Conservation (phyloP, 2,329 filamentous ascomycete species). For the Aureobasidium sp. region DNA sequence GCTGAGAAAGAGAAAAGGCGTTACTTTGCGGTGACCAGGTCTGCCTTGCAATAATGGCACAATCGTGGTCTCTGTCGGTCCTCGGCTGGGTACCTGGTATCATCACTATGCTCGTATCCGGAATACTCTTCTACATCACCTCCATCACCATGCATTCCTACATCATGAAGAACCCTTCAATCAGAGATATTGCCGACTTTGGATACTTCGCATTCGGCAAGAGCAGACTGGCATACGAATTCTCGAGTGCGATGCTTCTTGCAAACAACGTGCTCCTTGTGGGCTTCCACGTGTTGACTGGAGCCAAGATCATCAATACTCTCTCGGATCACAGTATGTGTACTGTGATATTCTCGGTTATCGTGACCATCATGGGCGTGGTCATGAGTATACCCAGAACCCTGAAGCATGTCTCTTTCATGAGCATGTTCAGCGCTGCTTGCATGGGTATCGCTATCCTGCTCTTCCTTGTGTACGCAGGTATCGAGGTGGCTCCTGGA, state of each 20-base stretch:
- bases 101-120: slow-evolving; percentile 52
- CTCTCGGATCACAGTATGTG: slow-evolving; percentile 79
- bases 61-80: slow-evolving; percentile 57
- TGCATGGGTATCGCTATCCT: slow-evolving; percentile 94
- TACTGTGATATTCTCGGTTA: slow-evolving; percentile 81
- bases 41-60: slow-evolving; percentile 58
- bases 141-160: slow-evolving; percentile 58
- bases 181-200: slow-evolving; percentile 57
- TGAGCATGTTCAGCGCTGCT: slow-evolving; percentile 81
- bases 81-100: slow-evolving; percentile 54
- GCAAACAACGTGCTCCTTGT: slow-evolving; percentile 96
- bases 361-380: slow-evolving; percentile 80
- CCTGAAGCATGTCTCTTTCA: slow-evolving; percentile 80
- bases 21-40: slow-evolving; percentile 56
- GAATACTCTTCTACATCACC: slow-evolving; percentile 55
- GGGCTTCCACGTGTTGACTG: slow-evolving; percentile 85
- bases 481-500: slow-evolving; percentile 78
- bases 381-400: slow-evolving; percentile 86
- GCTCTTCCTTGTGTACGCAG: slow-evolving; percentile 84
- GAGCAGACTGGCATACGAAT: too few relatives aligned
- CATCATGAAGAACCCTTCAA: slow-evolving; percentile 59
- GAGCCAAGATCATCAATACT: slow-evolving; percentile 90
- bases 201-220: slow-evolving; percentile 54
- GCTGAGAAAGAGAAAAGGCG: too few relatives aligned
- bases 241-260: too few relatives aligned